These are phyloP conservation scores for Paraconiothyrium brasiliense DNA, from an alignment of 2,329 filamentous ascomycete species.

Conservation along the genomic window DNA sequence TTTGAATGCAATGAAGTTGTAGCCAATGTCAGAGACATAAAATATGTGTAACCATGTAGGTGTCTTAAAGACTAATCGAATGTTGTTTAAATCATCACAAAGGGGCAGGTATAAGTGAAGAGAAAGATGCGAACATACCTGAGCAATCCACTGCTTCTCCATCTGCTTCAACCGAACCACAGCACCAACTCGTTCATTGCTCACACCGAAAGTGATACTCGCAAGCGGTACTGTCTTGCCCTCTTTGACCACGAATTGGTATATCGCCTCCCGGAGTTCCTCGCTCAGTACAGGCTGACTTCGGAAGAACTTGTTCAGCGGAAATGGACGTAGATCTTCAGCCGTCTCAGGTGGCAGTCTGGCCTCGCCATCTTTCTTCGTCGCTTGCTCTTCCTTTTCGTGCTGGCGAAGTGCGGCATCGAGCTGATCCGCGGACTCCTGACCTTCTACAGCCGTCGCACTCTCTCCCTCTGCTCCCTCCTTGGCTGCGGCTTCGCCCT, in stretches of 20 bases:
- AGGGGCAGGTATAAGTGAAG: slow-evolving; percentile 19
- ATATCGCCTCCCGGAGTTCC: slow-evolving; percentile 76
- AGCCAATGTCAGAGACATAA: slow-evolving; percentile 70
- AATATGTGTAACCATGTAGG: slow-evolving; percentile 81
- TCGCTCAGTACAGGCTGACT: slow-evolving; percentile 80
- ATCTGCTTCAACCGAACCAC: slow-evolving; percentile 86
- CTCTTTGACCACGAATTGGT: slow-evolving; percentile 70
- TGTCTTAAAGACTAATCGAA: slow-evolving; percentile 99
- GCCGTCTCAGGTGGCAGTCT: slow-evolving; percentile 42
- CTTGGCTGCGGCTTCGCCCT: slow-evolving; percentile 17
- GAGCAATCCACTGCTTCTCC: slow-evolving; percentile 77
- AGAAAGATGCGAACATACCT: slow-evolving; percentile 68
- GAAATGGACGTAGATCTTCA: slow-evolving; percentile 69
- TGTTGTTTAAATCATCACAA: slow-evolving; percentile 75
- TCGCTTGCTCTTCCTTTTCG: slow-evolving; percentile 31
- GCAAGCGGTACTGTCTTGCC: slow-evolving; percentile 75
- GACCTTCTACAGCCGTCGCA: slow-evolving; percentile 39
- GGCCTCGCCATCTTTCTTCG: slow-evolving; percentile 29
- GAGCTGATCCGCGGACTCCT: slow-evolving; percentile 41
- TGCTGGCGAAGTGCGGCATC: slow-evolving; percentile 34
- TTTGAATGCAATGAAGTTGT: background rate
- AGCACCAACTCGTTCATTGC: slow-evolving; percentile 84
- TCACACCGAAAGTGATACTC: slow-evolving; percentile 79
- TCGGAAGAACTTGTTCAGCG: slow-evolving; percentile 74
- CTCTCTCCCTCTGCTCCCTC: slow-evolving; percentile 25